A percentile compares a stretch with the other conserved stretches of the same genome.
These are phyloP conservation scores for Mycena haematopus DNA, from an alignment of 768 basidiomycete species.

Conservation along the genomic window DNA sequence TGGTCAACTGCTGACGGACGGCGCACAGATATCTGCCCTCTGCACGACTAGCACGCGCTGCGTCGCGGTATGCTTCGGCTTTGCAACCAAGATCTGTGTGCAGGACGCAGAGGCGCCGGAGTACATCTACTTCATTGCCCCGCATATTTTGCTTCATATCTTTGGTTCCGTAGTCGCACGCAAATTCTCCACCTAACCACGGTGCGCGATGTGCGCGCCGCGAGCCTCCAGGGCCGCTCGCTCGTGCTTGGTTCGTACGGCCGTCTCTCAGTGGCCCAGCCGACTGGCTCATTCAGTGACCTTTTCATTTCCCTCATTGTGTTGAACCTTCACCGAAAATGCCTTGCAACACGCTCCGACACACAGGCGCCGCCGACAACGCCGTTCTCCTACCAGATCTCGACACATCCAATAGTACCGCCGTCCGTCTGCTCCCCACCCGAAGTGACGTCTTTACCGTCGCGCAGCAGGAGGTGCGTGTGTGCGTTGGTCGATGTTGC, in stretches of 20 bases:
- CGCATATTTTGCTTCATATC: neutral
- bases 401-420: neutral
- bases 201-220: slow-evolving; percentile 25
- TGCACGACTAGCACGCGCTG: slow-evolving; percentile 11
- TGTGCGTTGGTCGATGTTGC: neutral
- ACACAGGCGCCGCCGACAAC: slow-evolving; percentile 15
- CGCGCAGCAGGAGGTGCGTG: slow-evolving; percentile 21
- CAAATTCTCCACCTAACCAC: slow-evolving; percentile 16
- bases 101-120: slow-evolving; percentile 15
- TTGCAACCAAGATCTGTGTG: slow-evolving; percentile 24
- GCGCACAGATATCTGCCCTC: slow-evolving; percentile 18
- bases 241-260: slow-evolving; percentile 17
- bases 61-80: slow-evolving; percentile 25
- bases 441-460: slow-evolving; percentile 27
- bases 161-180: slow-evolving; percentile 3
- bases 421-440: slow-evolving; percentile 20
- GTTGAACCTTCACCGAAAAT: neutral
- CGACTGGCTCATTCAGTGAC: neutral
- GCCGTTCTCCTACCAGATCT: slow-evolving; percentile 19
- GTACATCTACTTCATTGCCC: neutral
- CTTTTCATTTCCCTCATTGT: no score
- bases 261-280: neutral
- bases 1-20: neutral
- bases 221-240: slow-evolving; percentile 17
- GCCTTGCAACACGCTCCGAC: neutral